Conservation (phyloP, 345 rosid species). For the Nephelium lappaceum region DNA sequence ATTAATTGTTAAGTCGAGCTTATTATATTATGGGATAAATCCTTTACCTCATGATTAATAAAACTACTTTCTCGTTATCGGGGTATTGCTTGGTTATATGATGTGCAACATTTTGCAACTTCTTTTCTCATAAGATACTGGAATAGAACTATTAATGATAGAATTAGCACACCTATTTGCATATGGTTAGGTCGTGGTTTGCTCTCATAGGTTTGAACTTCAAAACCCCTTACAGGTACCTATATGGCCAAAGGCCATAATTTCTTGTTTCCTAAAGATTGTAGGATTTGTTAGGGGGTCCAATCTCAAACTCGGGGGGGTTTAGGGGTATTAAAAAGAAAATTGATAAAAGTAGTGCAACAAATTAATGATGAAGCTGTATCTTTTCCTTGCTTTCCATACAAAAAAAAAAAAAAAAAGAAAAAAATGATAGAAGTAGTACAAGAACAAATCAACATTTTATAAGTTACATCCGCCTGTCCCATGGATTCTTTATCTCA, state of each 20-base stretch:
- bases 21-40: not conserved
- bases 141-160: not conserved
- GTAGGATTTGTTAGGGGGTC: too few species aligned
- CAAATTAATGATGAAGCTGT: not conserved
- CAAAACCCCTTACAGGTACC: too few species aligned
- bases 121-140: not conserved
- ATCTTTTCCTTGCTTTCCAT: not conserved
- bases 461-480: not conserved
- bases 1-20: not conserved
- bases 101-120: not conserved
- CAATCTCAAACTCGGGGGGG: too few species aligned
- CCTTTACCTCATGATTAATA: not conserved
- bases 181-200: too few species aligned
- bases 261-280: too few species aligned
- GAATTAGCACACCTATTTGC: not conserved
- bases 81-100: not conserved
- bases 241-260: too few species aligned
- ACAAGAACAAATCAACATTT: not conserved
- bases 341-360: too few species aligned
- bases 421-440: not conserved
- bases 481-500: not conserved
- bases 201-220: too few species aligned
- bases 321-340: too few species aligned
- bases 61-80: not conserved
- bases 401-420: not conserved